Evolutionary conservation across 805 yeast species (phyloP).

Genomic region (Saccharomycopsis microspora): DNA sequence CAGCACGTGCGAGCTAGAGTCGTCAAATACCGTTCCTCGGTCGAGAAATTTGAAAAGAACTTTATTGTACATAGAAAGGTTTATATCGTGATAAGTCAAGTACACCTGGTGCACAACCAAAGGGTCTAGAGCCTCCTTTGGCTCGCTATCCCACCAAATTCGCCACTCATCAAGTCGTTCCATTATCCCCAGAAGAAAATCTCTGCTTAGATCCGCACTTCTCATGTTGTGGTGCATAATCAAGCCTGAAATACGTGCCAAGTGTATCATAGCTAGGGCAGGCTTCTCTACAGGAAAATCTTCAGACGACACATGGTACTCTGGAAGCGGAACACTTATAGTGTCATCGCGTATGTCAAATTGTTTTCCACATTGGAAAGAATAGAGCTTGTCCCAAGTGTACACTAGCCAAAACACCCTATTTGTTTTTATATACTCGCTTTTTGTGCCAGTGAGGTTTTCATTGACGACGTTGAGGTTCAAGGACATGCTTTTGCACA

Average conservation of each 20-base stretch:
- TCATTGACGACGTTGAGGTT: constrained; percentile 17
- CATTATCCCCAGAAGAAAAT: constrained; percentile 4
- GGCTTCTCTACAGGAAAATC: constrained; percentile 27
- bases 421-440: constrained; percentile 34
- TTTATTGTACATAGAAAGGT: not conserved
- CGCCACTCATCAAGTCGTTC: constrained; percentile 18
- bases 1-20: too few species aligned
- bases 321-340: not conserved
- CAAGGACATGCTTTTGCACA: constrained; percentile 35
- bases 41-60: not conserved
- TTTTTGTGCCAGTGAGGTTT: constrained; percentile 10
- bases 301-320: constrained; percentile 16
- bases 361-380: constrained; percentile 18
- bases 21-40: too few species aligned
- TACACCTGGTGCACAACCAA: not conserved
- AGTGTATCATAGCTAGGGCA: constrained; percentile 33
- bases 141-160: constrained; percentile 11
- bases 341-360: not conserved
- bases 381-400: constrained; percentile 37
- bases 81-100: not conserved
- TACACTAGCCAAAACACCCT: constrained; percentile 47
- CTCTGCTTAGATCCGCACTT: too few species aligned
- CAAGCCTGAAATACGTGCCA: constrained; percentile 29
- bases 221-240: constrained; percentile 20
- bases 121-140: not conserved